Evolutionary conservation across 83 land plant genomes (phyloP), one percentile per base, ranked within the genome.

Genomic region (Picea mariana): DNA sequence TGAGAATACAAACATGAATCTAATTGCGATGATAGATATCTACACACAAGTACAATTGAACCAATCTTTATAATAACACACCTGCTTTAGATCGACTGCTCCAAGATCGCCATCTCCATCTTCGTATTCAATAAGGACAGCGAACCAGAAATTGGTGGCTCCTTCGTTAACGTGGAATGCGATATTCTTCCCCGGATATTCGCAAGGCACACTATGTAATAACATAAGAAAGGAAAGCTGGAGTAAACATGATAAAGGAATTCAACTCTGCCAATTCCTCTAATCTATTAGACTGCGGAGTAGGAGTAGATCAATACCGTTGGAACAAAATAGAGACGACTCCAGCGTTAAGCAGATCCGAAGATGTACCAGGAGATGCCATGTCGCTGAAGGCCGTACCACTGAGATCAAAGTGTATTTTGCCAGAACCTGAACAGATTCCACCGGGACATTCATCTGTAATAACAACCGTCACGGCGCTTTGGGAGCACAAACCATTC

Each of bases 371-470:
- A 49, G 55, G 55, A 49, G 55, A 49, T 49, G 55, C 55, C 55
- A 49, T 49, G 55, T 49, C 11, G 11, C 12, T 9, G 55, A 49
- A 49, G 2, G 97, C 95, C 67, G 96, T 85, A 61, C 94, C 97
- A 78, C 97, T 95, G 62, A 95, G 87, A 81, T 95, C 97, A 81
- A 93, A 93, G 71, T 93, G 97, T n/a, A 89, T 83, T 67, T 86
- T 79, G 23, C 92, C 94, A 17, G 75, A 21, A 44, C 55, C 76
- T 58, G 94, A 81, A 60, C 97, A 95, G 81, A 85, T 85, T 6
- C 96, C 96, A 61, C 96, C 96, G 21, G 94, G 98, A 82, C 93
- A 95, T 85, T 91, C 94, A 85, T 95, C 55, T 49, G 55, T 49
- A 49, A 49, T 49, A 9, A 49, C 55, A 12, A 49, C 55, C 55